A percentile compares a stretch with the other conserved stretches of the same genome.
These are phyloP conservation scores for Saitoella complicata DNA, from an alignment of 805 yeast genomes.

Conservation along the genomic window DNA sequence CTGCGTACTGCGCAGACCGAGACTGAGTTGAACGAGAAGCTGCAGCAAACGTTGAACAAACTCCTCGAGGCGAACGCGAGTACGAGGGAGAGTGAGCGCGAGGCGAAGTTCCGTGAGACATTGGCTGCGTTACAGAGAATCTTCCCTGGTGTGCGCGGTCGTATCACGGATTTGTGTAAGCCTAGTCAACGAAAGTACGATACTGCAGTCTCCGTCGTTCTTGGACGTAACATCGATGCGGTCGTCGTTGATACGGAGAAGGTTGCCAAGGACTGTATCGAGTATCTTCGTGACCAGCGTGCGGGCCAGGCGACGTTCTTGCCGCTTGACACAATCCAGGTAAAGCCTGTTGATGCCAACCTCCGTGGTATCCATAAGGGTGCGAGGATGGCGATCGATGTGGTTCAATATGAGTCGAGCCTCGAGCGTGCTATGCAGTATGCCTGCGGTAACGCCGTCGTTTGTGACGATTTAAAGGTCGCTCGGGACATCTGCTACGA, in stretches of 20 bases:
- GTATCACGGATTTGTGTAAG: slow-evolving; percentile 61
- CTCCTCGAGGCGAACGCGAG: slow-evolving; percentile 61
- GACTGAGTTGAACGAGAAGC: slow-evolving; percentile 42
- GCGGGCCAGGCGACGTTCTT: slow-evolving; percentile 75
- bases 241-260: slow-evolving; percentile 60
- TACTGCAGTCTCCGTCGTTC: slow-evolving; percentile 52
- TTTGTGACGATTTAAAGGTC: slow-evolving; percentile 51
- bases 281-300: slow-evolving; percentile 67
- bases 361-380: slow-evolving; percentile 27
- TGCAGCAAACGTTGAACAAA: slow-evolving; percentile 41
- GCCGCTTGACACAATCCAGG: slow-evolving; percentile 65
- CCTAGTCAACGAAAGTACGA: slow-evolving; percentile 63
- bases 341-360: slow-evolving; percentile 35
- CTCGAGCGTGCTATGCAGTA: slow-evolving; percentile 65
- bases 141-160: slow-evolving; percentile 75
- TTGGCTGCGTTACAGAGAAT: slow-evolving; percentile 50
- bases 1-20: slow-evolving; percentile 24
- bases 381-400: slow-evolving; percentile 58
- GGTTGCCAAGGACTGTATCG: slow-evolving; percentile 61
- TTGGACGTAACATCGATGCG: slow-evolving; percentile 70
- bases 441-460: slow-evolving; percentile 62
- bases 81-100: slow-evolving; percentile 59
- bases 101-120: slow-evolving; percentile 55
- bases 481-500: slow-evolving; percentile 68
- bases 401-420: slow-evolving; percentile 49